Evolutionary conservation across 225 moss, liverwort and hornwort genomes (phyloP).

Genomic region (Antitrichia curtipendula): DNA sequence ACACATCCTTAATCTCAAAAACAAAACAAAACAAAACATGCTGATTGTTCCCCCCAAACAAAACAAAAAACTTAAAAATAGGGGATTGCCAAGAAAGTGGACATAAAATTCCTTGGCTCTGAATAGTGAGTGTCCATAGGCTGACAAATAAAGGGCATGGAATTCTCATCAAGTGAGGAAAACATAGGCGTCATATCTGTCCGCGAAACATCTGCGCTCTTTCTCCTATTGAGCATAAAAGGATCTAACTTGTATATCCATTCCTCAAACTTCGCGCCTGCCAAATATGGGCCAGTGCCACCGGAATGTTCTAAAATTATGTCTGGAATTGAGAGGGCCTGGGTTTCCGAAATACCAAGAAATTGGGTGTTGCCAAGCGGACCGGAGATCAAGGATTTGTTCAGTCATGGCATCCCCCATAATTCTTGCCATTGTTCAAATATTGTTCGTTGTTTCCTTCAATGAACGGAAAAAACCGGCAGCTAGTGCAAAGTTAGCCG

Average conservation of each 20-base stretch:
- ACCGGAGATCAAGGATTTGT: background rate
- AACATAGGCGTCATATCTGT: background rate
- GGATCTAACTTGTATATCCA: slow-evolving; percentile 5
- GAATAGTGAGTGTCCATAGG: no score
- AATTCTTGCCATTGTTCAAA: background rate
- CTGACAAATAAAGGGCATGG: background rate
- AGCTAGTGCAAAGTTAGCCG: no score
- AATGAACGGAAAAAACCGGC: no score
- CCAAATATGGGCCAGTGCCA: background rate
- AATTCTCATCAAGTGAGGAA: background rate
- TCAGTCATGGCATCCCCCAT: background rate
- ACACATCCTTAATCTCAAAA: background rate
- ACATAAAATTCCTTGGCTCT: background rate
- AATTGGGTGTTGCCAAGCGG: background rate
- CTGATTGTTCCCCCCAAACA: background rate
- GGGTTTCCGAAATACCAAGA: background rate
- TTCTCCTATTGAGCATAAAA: background rate
- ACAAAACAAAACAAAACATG: background rate
- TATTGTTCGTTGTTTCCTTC: no score
- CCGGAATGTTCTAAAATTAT: background rate
- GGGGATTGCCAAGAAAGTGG: background rate
- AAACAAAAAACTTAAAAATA: background rate
- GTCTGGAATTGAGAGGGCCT: accelerated
- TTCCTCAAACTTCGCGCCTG: background rate
- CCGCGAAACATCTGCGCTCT: accelerated